Evolutionary conservation across 257 asterid genomes (phyloP), one percentile per base, ranked within the genome.

Genomic region (Capsicum baccatum): DNA sequence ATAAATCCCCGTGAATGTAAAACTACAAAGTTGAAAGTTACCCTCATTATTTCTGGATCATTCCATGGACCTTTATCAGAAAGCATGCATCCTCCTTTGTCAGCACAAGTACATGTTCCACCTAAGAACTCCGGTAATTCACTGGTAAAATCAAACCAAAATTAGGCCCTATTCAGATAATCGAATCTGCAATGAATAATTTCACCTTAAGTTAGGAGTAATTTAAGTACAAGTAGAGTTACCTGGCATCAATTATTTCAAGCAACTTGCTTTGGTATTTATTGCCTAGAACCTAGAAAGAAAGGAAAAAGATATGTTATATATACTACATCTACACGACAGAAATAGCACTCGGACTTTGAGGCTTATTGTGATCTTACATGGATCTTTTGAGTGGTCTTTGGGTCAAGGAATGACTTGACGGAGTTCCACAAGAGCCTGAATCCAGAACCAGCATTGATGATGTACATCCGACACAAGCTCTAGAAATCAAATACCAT

Each of bases 1-100:
- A 67, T 67, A 13, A 67, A 67, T 67, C 76, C 66, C 9, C 44
- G 2, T 68, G 14, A 39, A 39, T 9, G 14, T 44, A 70, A 70
- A 5, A 70, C 6, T 48, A 19, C 80, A 69, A 68, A 50, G 62
- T 33, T 37, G 70, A 21, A 33, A 57, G 16, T 47, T 79, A 94
- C 99, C 99, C 92, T 97, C 96, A 97, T 92, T 83, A 93, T 92
- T 4, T 95, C 99, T 14, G 91, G 85, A 83, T 97, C 97, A 80
- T 97, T 95, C 99, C 99, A 97, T 47, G 99, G 98, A 12, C 98
- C 99, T 90, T 88, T 97, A 86, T 97, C 99, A 0, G 98, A 93
- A 74, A 87, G 83, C 98, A 95, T 91, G 80, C 99, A 97, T 14
- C 98, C 97, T 3, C 98, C 99, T 83, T 87, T 91, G 19, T 94